phyloP scores from a whole-genome alignment of 73 alveolate genomes.

The Paramecium pentaurelia region DNA sequence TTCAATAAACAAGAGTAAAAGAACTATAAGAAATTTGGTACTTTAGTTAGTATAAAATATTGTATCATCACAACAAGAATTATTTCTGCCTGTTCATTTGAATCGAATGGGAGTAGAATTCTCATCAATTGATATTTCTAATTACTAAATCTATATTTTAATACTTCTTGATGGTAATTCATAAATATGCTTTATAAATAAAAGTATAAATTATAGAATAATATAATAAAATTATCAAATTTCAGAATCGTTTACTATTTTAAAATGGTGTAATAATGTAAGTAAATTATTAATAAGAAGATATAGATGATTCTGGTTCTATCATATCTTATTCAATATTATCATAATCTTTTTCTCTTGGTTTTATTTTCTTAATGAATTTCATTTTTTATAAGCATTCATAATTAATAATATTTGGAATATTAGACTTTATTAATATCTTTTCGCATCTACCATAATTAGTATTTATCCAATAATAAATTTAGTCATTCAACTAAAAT shows the following conservation, averaged over 20 bases:
- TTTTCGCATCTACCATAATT: not conserved
- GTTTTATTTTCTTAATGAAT: not conserved
- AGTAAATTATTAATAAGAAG: not conserved
- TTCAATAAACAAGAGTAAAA: not conserved
- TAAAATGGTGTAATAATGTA: slow-evolving; percentile 5
- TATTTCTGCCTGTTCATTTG: slow-evolving; percentile 4
- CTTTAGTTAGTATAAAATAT: not conserved
- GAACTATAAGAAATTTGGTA: not conserved
- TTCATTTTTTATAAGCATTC: not conserved
- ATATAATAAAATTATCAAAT: not conserved
- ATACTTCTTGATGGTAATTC: not conserved
- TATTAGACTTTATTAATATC: not conserved
- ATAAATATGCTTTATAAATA: not conserved
- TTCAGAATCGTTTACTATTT: not conserved
- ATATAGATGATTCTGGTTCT: not conserved
- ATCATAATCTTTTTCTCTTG: not conserved
- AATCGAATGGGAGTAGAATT: not conserved
- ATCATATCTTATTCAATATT: slow-evolving; percentile 36
- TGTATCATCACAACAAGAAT: not conserved
- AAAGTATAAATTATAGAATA: not conserved
- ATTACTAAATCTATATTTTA: not conserved
- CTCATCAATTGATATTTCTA: not conserved
- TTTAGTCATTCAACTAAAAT: not conserved
- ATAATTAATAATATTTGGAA: not conserved
- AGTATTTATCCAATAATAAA: not conserved